Base-by-base conservation (phyloP, 768 basidiomycete genomes). In the Leccinum rimulosum region DNA sequence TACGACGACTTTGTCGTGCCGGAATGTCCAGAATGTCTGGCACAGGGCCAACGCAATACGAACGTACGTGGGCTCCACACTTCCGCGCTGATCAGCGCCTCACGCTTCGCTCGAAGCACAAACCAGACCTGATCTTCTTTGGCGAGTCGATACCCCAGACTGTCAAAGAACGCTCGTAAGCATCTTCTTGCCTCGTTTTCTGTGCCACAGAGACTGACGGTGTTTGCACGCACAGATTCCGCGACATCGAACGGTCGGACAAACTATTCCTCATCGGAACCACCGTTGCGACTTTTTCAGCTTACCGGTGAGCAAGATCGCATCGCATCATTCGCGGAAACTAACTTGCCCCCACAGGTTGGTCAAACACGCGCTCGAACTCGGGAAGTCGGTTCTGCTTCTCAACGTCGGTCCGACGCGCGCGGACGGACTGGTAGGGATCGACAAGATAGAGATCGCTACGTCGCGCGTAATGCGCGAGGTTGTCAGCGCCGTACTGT, bases 281-380 rank as follows among this genome's bases (percentile, higher is more conserved):
- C 0, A 94, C 93, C 1, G 82, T 97, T 28, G 94, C 96, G 1
- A 98, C 95, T 0, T 97, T 90, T 74, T 95, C 92, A 6, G 93
- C 94, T 3, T 97, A 88, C 74, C 81, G 91, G 91, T 91, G 63
- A 43, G 65, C 6, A 5, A 0, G 1, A 17, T 8, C 3, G 12
- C 33, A 43, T 35, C 12, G 4, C 17, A 30, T 17, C 61, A 57
- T 19, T 19, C 17, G 43, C 43, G 19, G 50, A 45, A 56, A 49
- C 19, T 31, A 54, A 57, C 35, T 40, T 35, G 22, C 48, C 12
- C 36, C 19, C 38, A 15, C 60, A 91, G 95, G 64, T 74, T 98
- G 31, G 78, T 95, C 50, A 93, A 88, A 70, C 87, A 84, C 63
- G 93, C 95, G 1, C 70, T 89, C 5, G 84, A 91, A 60, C 75